phyloP scores from a whole-genome alignment of 768 basidiomycete species.

The Leccinum longicurvipes region DNA sequence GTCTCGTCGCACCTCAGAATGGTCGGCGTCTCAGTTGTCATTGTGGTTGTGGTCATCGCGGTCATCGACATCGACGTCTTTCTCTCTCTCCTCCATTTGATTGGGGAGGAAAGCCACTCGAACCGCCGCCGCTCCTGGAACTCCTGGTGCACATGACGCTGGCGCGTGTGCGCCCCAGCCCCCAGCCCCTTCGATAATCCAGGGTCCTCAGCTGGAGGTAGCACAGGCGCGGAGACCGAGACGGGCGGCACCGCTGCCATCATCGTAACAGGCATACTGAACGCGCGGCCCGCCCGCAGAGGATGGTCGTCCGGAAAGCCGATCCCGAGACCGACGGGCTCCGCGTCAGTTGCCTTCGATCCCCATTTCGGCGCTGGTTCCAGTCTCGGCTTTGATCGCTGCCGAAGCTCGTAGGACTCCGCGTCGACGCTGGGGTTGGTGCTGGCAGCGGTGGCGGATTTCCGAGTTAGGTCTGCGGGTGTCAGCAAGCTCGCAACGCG shows the following conservation, averaged over 20 bases:
- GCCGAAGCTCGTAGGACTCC: not conserved
- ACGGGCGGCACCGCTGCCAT: too few species aligned
- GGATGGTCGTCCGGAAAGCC: slow-evolving; percentile 27
- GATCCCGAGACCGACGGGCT: slow-evolving; percentile 24
- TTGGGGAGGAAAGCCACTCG: slow-evolving; percentile 6
- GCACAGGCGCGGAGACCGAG: not conserved
- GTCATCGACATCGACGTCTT: too few species aligned
- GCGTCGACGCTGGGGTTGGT: not conserved
- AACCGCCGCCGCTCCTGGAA: not conserved
- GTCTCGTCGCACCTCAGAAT: too few species aligned
- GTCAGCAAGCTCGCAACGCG: slow-evolving; percentile 27
- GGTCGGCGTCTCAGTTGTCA: too few species aligned
- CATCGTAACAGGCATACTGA: slow-evolving; percentile 16
- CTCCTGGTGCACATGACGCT: not conserved
- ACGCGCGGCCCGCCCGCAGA: slow-evolving; percentile 11
- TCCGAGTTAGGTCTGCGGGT: slow-evolving; percentile 1
- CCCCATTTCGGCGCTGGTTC: too few species aligned
- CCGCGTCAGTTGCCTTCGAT: not conserved
- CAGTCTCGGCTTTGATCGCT: too few species aligned
- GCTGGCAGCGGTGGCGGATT: too few species aligned
- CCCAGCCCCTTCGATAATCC: not conserved
- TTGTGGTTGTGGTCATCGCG: too few species aligned
- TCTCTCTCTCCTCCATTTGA: not conserved
- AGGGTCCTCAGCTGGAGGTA: not conserved
- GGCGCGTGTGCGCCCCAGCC: not conserved